Evolutionary conservation across 495 filamentous ascomycete genomes (phyloP), one percentile per base, ranked within the genome.

Genomic region (Talaromyces wortmannii): DNA sequence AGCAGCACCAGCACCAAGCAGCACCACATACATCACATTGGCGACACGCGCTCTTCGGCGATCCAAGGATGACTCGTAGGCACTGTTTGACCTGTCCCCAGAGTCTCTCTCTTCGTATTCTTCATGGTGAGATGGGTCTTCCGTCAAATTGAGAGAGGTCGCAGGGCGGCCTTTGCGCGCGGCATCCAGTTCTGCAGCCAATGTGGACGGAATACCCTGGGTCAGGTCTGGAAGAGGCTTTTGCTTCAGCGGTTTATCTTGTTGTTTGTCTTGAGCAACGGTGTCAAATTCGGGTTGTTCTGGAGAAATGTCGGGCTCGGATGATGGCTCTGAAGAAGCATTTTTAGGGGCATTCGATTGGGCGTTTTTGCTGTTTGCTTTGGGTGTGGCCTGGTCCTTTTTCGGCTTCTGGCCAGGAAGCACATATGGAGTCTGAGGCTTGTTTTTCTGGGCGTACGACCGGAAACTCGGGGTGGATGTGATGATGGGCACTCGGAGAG

Each of bases 51-150:
- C 83, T 50, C 91, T 82, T 58, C 86, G 81, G 56, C 89, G 85
- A 62, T 97, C 94, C 10, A 86, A 77, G 13, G 94, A 97, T 15
- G 94, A 96, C 59, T 94, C 81, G 73, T 97, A 97, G 50, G 88
- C 88, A 5, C 85, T 86, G 59, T 87, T 91, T 10, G 89, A 89
- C 60, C 88, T 84, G 46, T 71, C 73, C 32, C 71, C 68, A 50
- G 79, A 73, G 30, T 73, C 73, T 30, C 76, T 79, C 55, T 73
- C 70, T 40, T 77, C 71, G 12, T 73, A 70, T 45, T 76, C 71
- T 31, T 78, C 68, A 43, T 73, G 71, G 48, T 65, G 69, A n/a
- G 69, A 65, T 33, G 78, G 77, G 44, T 84, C 80, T 61, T 85
- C 81, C 5, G 83, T 79, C 8, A 86, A 67, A 45, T 85, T 79